Evolutionary conservation across 2,329 filamentous ascomycete species (phyloP), one percentile per base, ranked within the genome.

Genomic region (Pestalotiopsis sp.): DNA sequence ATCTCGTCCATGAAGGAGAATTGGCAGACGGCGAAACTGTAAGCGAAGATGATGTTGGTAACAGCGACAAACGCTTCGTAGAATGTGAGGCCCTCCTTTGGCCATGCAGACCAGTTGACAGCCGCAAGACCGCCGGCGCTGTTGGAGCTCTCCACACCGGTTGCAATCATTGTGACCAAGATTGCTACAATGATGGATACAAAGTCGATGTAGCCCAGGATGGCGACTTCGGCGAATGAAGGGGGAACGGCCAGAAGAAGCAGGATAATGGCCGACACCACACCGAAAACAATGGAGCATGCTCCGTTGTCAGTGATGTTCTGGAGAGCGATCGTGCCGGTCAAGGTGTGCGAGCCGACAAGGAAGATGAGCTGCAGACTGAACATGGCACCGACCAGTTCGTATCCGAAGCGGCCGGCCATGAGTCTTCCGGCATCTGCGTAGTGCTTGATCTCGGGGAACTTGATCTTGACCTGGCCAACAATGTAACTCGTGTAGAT

Each of bases 31-130:
- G 77, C 77, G 68, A 79, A 79, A 65, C 87, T 80, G 78, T 88
- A 91, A 41, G 90, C 88, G 71, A 91, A 86, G 69, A 91, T 82
- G 68, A 91, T 91, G 79, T 91, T 91, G 63, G 82, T 84, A 31
- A 89, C 82, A 3, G 85, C 83, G 12, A 84, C 79, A 75, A 89
- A 88, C 3, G 82, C 86, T 66, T 82, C 79, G 64, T 80, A 81
- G 65, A 88, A 80, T 64, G 77, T 75, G 6, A 81, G 78, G 7
- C 82, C 70, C 58, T 74, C 70, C 59, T 72, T 71, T 11, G 77
- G 77, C 75, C 75, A 79, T 23, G 77, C 77, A 11, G 77, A 77
- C 77, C 77, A 79, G 59, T 75, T 72, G 13, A 76, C 73, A 3
- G 73, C 31, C 41, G 57, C 36, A 36, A 70, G 39, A 63, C 64